Base-by-base conservation (phyloP, 345 rosid species). In the Lumnitzera racemosa region DNA sequence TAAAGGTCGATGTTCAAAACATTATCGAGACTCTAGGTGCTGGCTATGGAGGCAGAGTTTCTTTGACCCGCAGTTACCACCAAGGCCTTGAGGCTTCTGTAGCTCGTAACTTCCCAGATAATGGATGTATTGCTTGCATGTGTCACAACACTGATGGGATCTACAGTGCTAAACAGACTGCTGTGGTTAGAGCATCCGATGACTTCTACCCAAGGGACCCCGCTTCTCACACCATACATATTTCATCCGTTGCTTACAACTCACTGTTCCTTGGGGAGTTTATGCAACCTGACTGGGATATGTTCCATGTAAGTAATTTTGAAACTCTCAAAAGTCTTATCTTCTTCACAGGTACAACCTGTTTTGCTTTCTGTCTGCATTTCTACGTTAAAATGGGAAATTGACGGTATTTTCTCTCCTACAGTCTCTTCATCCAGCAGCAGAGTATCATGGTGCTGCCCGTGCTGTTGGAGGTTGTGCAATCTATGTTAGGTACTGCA, bases 211-310 rank as follows among this genome's bases (percentile, higher is more conserved):
- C 99, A 2, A 78, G 76, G 56, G 99, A 94, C 55, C 95, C 97
- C 63, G 97, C 97, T 58, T 94, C 99, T 48, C 99, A 94, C 77
- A 94, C 97, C 27, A 86, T 88, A 55, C 99, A 90, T 57, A 84
- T 94, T 14, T 89, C 99, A 16, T 84, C 97, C 0, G 99, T 94
- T 36, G 96, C 96, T 5, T 94, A 88, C 61, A 94, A 94, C 74
- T 78, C 89, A 0, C 81, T 94, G 56, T 90, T 94, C 80, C 95
- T 94, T 10, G 99, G 99, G 49, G 99, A 94, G 70, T 90, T 94
- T 61, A 86, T 90, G 96, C 99, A 88, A 65, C 97, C 97, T 70
- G 99, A 94, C 61, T 94, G 99, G 99, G 99, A 94, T 76, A 94
- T 94, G 99, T 94, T 94, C 74, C 99, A 94, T 62, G 97, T 90